Evolutionary conservation across 2,329 filamentous ascomycete genomes (phyloP), one percentile per base, ranked within the genome.

Genomic region (Metarhizium sp.): DNA sequence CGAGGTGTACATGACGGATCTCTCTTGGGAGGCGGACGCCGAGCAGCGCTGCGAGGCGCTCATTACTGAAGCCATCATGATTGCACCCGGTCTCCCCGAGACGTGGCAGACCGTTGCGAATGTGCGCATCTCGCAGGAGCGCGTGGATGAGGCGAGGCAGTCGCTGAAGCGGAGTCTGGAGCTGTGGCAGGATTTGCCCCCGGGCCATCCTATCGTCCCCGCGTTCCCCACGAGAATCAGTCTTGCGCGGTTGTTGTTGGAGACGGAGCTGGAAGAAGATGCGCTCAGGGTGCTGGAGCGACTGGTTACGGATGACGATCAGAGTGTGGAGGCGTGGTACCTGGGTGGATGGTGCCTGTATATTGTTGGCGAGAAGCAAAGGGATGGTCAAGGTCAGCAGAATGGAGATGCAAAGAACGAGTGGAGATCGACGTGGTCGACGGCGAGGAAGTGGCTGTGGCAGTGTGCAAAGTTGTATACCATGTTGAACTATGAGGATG

Each of bases 1-100:
- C 6, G 94, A 99, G 74, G 90, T 99, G 51, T 99, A 96, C 77
- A 99, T 99, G 94, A 99, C 94, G 11, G 94, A 99, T 74, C 75
- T 97, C 63, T 94, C 88, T 64, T 94, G 82, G 90, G 92, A 96
- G 72, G 84, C 85, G 53, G 91, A 96, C 66, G 94, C 92, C 5
- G 94, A 99, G 74, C 76, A 81, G 61, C 82, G 86, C 62, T 99
- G 95, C 75, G 92, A 99, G 72, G 76, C 82, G 5, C 83, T 96
- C 57, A 83, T 97, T 60, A 95, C 92, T 6, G 91, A 99, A 74
- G 94, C 94, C 30, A 85, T 94, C 55, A 76, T 95, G 63, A 82
- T 95, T 58, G 88, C 88, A 57, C 91, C 92, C 4, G 81, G 86
- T 55, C 86, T 84, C 55, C 82, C 92, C 4, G 92, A 96, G 72